phyloP scores from a whole-genome alignment of 495 filamentous ascomycete genomes.

The Ascodesmis nigricans region DNA sequence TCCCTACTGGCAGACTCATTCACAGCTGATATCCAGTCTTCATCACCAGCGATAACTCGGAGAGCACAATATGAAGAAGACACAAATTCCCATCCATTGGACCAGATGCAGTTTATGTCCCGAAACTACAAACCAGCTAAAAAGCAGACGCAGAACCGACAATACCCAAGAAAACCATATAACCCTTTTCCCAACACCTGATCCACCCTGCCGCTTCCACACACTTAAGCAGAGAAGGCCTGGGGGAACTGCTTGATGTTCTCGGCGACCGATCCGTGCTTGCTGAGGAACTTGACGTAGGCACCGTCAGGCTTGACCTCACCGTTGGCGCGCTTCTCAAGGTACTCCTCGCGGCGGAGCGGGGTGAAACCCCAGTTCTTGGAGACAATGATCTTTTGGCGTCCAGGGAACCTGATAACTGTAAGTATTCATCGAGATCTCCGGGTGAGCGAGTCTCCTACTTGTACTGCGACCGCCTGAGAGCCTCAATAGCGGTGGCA shows the following conservation, averaged over 20 bases:
- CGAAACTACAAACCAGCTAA: too few species aligned
- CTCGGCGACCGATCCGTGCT: slow-evolving; percentile 59
- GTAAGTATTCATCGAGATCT: background rate
- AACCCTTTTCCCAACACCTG: too few species aligned
- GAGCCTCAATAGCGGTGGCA: slow-evolving; percentile 84
- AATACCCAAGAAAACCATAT: too few species aligned
- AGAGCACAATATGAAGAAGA: too few species aligned
- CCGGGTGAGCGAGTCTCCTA: slow-evolving; percentile 1
- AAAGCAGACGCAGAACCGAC: too few species aligned
- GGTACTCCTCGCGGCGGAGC: slow-evolving; percentile 89
- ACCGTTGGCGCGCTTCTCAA: slow-evolving; percentile 73
- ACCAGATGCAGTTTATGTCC: too few species aligned
- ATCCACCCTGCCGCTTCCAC: too few species aligned
- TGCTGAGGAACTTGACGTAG: slow-evolving; percentile 93
- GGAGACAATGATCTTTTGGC: slow-evolving; percentile 99
- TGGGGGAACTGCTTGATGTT: slow-evolving; percentile 88
- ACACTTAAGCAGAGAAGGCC: too few species aligned
- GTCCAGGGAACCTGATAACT: slow-evolving; percentile 54
- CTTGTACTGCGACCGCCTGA: slow-evolving; percentile 98
- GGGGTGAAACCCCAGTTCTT: slow-evolving; percentile 99
- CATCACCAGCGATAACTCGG: too few species aligned
- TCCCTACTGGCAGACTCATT: too few species aligned
- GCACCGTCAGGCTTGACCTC: slow-evolving; percentile 87
- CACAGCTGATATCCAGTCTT: too few species aligned
- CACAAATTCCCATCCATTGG: too few species aligned